Conservation (phyloP, 2,329 filamentous ascomycete species). For the Calonectria ilicicola region DNA sequence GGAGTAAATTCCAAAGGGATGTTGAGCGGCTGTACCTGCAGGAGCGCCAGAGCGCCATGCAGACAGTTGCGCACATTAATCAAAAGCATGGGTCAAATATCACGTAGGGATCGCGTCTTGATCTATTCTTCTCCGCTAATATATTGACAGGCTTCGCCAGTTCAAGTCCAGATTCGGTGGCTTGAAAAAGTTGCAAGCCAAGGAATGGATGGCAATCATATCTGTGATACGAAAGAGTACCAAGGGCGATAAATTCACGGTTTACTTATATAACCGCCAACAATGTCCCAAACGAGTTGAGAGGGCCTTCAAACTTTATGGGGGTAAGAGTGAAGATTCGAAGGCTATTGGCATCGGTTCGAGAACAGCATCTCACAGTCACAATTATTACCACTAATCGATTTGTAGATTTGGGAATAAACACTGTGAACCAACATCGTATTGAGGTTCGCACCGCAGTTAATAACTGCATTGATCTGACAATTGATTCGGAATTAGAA, state of each 20-base stretch:
- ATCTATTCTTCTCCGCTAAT: neutral
- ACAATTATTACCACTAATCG: neutral
- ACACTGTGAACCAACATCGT: neutral
- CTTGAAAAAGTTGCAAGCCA: neutral
- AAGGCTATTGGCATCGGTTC: neutral
- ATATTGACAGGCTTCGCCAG: neutral
- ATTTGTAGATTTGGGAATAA: neutral
- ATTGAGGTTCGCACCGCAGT: neutral
- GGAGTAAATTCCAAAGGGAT: neutral
- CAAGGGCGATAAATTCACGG: neutral
- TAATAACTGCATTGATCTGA: fast-evolving
- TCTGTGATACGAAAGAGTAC: neutral
- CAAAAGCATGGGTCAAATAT: neutral
- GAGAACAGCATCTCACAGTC: neutral
- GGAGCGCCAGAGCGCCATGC: neutral
- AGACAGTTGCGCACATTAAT: neutral
- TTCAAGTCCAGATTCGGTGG: neutral
- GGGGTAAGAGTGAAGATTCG: neutral
- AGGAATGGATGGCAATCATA: neutral
- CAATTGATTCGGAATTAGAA: neutral
- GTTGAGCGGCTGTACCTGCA: neutral
- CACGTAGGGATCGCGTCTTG: neutral
- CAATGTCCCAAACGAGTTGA: neutral
- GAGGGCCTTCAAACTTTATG: neutral
- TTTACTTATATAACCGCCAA: neutral